Evolutionary conservation across 2,329 filamentous ascomycete genomes (phyloP).

Genomic region (Amylocarpus encephaloides): DNA sequence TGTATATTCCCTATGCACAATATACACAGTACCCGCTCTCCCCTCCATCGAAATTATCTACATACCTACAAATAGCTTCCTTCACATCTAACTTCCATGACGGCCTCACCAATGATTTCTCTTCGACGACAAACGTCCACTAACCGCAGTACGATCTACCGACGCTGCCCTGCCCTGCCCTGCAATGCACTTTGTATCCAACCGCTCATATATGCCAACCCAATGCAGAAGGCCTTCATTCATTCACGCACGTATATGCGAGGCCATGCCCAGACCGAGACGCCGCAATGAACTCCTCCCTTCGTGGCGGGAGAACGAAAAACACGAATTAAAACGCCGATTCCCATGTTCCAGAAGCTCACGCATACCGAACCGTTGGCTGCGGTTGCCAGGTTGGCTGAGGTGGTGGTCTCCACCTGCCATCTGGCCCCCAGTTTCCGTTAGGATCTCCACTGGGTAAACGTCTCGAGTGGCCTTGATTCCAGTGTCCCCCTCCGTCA

Average conservation of each 20-base stretch:
- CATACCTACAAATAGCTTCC: background rate
- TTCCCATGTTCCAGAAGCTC: background rate
- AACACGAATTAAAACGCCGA: background rate
- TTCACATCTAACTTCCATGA: background rate
- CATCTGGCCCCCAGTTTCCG: constrained; percentile 5
- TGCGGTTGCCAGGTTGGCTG: constrained; percentile 3
- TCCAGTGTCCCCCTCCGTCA: background rate
- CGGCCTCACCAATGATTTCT: too few relatives aligned
- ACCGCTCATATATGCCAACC: background rate
- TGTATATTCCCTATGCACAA: too few relatives aligned
- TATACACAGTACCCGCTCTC: too few relatives aligned
- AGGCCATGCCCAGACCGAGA: too few relatives aligned
- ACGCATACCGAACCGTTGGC: constrained; percentile 9
- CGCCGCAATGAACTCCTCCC: too few relatives aligned
- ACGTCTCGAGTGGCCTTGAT: background rate
- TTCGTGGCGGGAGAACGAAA: too few relatives aligned
- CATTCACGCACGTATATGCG: background rate
- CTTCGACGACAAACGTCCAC: too few relatives aligned
- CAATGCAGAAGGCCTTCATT: background rate
- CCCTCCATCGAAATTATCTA: background rate
- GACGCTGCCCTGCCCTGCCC: too few relatives aligned
- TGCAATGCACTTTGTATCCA: too few relatives aligned
- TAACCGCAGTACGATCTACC: too few relatives aligned
- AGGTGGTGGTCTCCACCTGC: constrained; percentile 6
- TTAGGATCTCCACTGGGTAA: background rate